A percentile compares a stretch with the other conserved stretches of the same genome.
These are phyloP conservation scores for Thermothielavioides terrestris DNA, from an alignment of 495 filamentous ascomycete genomes.

Conservation along the genomic window DNA sequence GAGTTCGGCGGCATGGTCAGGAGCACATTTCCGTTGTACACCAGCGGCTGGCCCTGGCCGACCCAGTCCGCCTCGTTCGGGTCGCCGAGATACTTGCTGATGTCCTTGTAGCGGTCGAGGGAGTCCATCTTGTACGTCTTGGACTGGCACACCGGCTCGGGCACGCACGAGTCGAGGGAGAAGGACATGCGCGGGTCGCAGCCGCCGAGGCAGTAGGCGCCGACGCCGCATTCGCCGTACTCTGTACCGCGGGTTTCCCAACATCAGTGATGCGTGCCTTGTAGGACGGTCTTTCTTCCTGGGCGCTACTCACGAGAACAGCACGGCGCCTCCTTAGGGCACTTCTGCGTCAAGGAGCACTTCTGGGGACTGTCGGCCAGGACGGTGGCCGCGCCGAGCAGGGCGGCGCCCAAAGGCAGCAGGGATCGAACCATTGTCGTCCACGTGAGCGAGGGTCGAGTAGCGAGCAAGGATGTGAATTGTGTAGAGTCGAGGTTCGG, in stretches of 20 bases:
- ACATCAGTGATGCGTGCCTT: conserved; percentile 13
- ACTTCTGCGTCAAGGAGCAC: conserved; percentile 51
- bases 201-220: conserved; percentile 91
- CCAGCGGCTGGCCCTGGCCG: conserved; percentile 62
- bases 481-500: neutral
- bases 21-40: conserved; percentile 55
- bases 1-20: conserved; percentile 80
- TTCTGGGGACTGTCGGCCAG: conserved; percentile 23
- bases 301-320: conserved; percentile 70
- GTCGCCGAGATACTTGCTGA: conserved; percentile 80
- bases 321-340: conserved; percentile 71
- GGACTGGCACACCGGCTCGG: conserved; percentile 70
- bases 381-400: conserved; percentile 34
- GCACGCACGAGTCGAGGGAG: conserved; percentile 76
- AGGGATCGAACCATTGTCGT: conserved; percentile 30
- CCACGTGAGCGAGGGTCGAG: neutral
- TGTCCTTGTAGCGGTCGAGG: conserved; percentile 57
- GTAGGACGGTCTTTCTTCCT: neutral
- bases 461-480: neutral
- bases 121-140: conserved; percentile 61
- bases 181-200: conserved; percentile 82
- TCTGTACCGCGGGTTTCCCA: conserved; percentile 43
- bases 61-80: conserved; percentile 75
- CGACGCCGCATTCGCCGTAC: conserved; percentile 87
- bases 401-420: conserved; percentile 30